Base-by-base conservation (phyloP, 257 asterid species). In the Solanum verrucosum region DNA sequence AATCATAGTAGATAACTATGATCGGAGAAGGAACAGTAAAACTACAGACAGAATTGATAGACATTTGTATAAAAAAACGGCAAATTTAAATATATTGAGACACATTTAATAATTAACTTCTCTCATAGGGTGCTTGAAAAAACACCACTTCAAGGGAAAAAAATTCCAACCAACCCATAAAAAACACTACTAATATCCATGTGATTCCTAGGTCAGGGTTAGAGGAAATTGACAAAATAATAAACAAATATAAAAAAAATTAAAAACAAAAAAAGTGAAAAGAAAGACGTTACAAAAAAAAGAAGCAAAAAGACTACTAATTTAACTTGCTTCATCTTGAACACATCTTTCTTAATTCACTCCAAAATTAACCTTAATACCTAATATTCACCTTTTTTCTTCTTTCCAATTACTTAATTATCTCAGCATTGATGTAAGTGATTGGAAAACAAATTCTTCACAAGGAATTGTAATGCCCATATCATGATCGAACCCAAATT, bases 381-480 rank as follows among this genome's bases (percentile, higher is more conserved):
- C 38, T 27, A 21, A 25, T 85, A 63, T 59, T 71, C 31, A 29
- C 67, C 46, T 33, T 8, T 29, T 3, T 5, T 63, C 15, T 27
- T 15, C 71, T 9, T 40, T 38, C 0, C 37, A 13, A 23, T 13
- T 38, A 27, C 33, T 27, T 71, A 6, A 77, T 90, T 91, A 89
- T 70, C 93, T 63, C 42, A 93, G 88, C 93, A 89, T 93, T n/a
- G 95, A 88, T 1, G 94, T 91, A 40, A 93, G 90, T 11, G 95
- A 88, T 37, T 87, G 91, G 46, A 93, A 93, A 87, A 90, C 87
- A 18, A 85, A 90, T 83, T 93, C 95, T 71, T 93, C 93, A 25
- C 95, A 91, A 3, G 95, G 94, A 68, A 91, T 91, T 0, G 93
- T 93, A 73, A 91, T 90, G 7, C 95, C 95, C 95, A 90, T 93